Evolutionary conservation across 1,284 basidiomycete genomes (phyloP), one percentile per base, ranked within the genome.

Genomic region (Sphagnurus paluster): DNA sequence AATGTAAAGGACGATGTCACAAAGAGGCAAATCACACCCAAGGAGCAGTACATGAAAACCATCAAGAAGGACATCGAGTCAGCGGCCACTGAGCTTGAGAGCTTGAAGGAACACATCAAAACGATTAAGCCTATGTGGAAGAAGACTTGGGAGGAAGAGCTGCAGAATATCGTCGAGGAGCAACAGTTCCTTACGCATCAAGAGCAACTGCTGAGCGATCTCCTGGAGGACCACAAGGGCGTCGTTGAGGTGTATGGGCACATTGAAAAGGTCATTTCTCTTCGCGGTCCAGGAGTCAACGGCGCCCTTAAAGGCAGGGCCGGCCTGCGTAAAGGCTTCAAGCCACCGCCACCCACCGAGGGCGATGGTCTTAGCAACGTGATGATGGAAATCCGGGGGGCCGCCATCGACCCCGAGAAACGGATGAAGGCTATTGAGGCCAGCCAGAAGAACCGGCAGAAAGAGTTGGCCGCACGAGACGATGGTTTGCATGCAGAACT

Each of bases 51-150:
- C 42, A 77, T 97, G 68, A 84, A 83, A 62, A 74, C 74, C 44
- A 82, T 96, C 60, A 79, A 80, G 59, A 81, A 81, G 49, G 90
- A 93, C 56, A 79, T 98, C 42, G 75, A 78, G 13, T 70, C 76
- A n/a, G 82, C 88, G 14, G 77, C 79, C 17, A 67, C 73, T 13
- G 87, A 94, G 64, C 75, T 98, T 29, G 78, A 85, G 49, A 85
- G 82, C 54, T 75, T 99, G 42, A 83, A 85, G 56, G 82, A 87
- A 53, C 93, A 96, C 63, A 89, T 98, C 56, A 81, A 86, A 56
- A 89, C 90, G 3, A 82, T 97, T 58, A 94, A 91, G 61, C 94
- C 96, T 39, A 91, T 91, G 76, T 99, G 96, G 96, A 93, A 96
- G 74, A 93, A 96, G 76, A 98, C 95, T 19, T 99, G 96, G 96